A percentile compares a stretch with the other conserved stretches of the same genome.
These are phyloP conservation scores for Begonia loranthoides DNA, from an alignment of 306 rosid genomes.

Conservation along the genomic window DNA sequence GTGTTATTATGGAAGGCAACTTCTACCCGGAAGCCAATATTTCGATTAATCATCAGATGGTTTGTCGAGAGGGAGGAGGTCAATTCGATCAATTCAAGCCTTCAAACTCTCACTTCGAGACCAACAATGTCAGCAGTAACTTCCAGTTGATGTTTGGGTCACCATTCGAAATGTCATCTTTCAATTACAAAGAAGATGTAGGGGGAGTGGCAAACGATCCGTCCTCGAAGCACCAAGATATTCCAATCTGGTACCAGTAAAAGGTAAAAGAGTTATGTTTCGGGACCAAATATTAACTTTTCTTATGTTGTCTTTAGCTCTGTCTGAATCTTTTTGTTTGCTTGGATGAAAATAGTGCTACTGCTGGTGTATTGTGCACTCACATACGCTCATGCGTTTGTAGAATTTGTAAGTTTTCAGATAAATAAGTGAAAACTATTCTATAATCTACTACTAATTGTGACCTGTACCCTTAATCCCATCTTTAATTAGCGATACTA, in stretches of 20 bases:
- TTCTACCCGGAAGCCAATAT: slow-evolving; percentile 23
- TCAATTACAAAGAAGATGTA: slow-evolving; percentile 38
- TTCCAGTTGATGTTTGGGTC: slow-evolving; percentile 32
- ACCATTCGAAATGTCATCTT: slow-evolving; percentile 32
- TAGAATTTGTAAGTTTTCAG: slow-evolving; percentile 12
- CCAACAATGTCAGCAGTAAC: slow-evolving; percentile 26
- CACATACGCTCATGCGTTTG: slow-evolving; percentile 2
- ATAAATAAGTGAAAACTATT: slow-evolving; percentile 21
- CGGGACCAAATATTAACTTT: not conserved
- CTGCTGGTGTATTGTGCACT: slow-evolving; percentile 1
- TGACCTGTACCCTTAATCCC: no score
- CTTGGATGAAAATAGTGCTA: not conserved
- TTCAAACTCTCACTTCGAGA: slow-evolving; percentile 27
- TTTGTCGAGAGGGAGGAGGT: slow-evolving; percentile 25
- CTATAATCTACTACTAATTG: slow-evolving; percentile 12
- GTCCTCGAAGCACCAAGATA: slow-evolving; percentile 35
- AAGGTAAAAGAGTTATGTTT: not conserved
- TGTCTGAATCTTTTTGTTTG: not conserved
- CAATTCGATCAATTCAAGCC: slow-evolving; percentile 45
- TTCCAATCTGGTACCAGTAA: slow-evolving; percentile 32
- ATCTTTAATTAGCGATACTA: no score
- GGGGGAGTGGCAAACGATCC: slow-evolving; percentile 30
- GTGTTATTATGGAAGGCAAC: slow-evolving; percentile 14
- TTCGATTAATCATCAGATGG: slow-evolving; percentile 23
- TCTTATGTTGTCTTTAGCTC: no score